Conservation (phyloP, 495 filamentous ascomycete species). For the Daldinia bambusicola region DNA sequence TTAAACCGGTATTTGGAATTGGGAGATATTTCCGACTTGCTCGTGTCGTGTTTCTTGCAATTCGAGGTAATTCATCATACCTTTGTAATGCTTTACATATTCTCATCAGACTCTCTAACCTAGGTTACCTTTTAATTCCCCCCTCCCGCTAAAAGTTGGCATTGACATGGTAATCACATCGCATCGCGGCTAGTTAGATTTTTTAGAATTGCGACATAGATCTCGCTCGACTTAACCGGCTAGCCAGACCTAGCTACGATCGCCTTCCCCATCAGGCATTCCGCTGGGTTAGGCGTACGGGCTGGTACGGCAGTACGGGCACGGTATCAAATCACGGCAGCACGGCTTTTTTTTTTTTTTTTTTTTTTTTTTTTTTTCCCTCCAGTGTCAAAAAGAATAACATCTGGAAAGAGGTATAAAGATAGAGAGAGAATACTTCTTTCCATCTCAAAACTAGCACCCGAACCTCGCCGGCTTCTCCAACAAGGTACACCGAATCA, state of each 20-base stretch:
- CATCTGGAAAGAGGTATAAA: slow-evolving; percentile 20
- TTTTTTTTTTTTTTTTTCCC: background rate
- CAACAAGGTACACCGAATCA: slow-evolving; percentile 42
- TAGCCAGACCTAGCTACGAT: slow-evolving; percentile 44
- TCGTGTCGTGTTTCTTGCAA: slow-evolving; percentile 3
- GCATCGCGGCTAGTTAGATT: slow-evolving; percentile 41
- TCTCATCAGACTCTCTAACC: slow-evolving; percentile 7
- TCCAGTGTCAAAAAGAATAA: slow-evolving; percentile 3
- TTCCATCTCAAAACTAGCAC: slow-evolving; percentile 29
- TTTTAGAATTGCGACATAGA: slow-evolving; percentile 47
- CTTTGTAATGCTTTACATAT: too few species aligned
- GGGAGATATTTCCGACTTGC: slow-evolving; percentile 6
- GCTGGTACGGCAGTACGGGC: slow-evolving; percentile 1
- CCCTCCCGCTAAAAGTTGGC: slow-evolving; percentile 14
- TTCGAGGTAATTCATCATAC: slow-evolving; percentile 37
- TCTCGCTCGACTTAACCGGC: slow-evolving; percentile 41
- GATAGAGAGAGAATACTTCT: background rate
- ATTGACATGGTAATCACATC: slow-evolving; percentile 25
- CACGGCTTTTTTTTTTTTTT: slow-evolving; percentile 5
- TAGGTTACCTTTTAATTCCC: background rate
- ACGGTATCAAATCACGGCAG: slow-evolving; percentile 35
- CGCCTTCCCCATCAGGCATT: slow-evolving; percentile 46
- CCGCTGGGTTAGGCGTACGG: slow-evolving; percentile 23
- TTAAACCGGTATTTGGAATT: slow-evolving; percentile 30
- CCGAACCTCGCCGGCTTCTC: slow-evolving; percentile 42